Conservation (phyloP, 352 stramenopile genomes). For the Phytopythium mirpurense region DNA sequence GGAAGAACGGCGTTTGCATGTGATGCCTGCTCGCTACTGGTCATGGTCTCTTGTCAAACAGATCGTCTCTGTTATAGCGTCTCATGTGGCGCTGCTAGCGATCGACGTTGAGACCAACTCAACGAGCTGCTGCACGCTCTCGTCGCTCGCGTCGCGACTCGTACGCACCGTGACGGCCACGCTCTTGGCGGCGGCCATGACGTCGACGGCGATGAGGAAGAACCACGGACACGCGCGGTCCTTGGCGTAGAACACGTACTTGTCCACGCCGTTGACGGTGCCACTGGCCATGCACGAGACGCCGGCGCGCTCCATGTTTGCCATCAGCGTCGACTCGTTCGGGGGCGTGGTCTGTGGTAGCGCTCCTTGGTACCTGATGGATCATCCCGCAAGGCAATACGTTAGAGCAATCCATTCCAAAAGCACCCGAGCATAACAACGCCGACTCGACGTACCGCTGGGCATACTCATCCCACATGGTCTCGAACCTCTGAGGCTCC, state of each 20-base stretch:
- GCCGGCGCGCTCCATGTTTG: constrained; percentile 34
- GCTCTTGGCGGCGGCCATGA: constrained; percentile 31
- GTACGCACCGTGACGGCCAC: constrained; percentile 38
- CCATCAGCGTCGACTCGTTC: constrained; percentile 25
- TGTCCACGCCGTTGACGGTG: constrained; percentile 57
- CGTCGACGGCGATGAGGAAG: constrained; percentile 50
- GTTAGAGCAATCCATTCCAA: neutral
- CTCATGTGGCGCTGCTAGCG: constrained; percentile 5
- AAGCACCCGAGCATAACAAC: no score
- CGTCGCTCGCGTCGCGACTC: constrained; percentile 39
- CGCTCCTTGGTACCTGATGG: constrained; percentile 26
- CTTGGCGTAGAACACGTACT: constrained; percentile 78
- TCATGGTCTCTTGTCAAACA: no score
- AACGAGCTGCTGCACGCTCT: constrained; percentile 40
- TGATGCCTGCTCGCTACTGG: neutral
- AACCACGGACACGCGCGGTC: constrained; percentile 36
- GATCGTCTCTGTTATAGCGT: no score
- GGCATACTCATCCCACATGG: constrained; percentile 72
- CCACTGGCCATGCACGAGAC: constrained; percentile 71
- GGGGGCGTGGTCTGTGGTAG: constrained; percentile 14
- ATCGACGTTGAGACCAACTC: constrained; percentile 20
- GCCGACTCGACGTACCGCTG: constrained; percentile 50
- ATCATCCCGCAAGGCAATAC: neutral
- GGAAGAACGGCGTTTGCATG: neutral
- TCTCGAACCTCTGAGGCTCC: constrained; percentile 67